These are phyloP conservation scores for Guadua angustifolia DNA, from an alignment of 176 grass and related monocot species.

Conservation along the genomic window DNA sequence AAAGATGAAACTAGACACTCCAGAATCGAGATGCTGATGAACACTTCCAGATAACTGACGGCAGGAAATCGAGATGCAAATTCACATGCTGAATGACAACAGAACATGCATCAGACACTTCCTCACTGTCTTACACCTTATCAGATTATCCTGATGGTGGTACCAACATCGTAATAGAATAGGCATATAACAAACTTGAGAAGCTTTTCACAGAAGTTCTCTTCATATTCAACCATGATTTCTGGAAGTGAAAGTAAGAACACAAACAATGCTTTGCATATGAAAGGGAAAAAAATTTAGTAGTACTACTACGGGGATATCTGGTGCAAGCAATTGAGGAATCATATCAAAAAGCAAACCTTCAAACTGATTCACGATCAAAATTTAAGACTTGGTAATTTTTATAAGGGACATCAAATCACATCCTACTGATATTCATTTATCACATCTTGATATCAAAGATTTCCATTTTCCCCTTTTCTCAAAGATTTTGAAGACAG, in stretches of 20 bases:
- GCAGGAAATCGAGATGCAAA: neutral
- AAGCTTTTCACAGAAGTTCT: neutral
- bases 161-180: neutral
- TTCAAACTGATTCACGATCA: neutral
- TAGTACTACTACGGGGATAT: neutral
- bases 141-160: neutral
- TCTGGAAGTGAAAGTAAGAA: neutral
- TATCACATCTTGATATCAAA: neutral
- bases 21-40: neutral
- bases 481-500: neutral
- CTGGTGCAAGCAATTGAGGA: neutral
- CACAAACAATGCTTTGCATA: neutral
- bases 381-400: neutral
- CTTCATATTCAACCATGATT: neutral
- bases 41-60: constrained; percentile 21
- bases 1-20: neutral
- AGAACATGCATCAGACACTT: constrained; percentile 17
- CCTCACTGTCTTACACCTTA: constrained; percentile 4
- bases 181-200: neutral
- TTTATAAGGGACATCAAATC: neutral
- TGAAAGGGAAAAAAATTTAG: neutral
- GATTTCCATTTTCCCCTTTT: neutral
- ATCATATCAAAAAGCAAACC: neutral
- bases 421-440: neutral
- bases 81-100: constrained; percentile 6